Percentiles rank a stretch among this genome's conserved stretches.
These are phyloP conservation scores for Candida jianshihensis DNA, from an alignment of 805 yeast species.

Conservation along the genomic window DNA sequence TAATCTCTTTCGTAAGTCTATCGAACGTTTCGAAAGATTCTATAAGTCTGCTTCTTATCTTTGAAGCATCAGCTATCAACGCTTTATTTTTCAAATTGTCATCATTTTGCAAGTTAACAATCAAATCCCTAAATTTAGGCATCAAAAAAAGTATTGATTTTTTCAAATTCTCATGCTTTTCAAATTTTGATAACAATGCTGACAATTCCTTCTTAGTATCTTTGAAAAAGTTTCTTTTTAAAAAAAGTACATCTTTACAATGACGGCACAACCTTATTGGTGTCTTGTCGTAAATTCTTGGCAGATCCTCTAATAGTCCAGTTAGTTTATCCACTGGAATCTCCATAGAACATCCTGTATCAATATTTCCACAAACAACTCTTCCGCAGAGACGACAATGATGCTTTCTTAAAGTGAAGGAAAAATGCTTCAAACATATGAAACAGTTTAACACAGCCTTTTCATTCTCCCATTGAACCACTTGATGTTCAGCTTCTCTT, in stretches of 20 bases:
- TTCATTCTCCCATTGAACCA: conserved; percentile 65
- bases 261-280: conserved; percentile 56
- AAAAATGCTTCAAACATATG: conserved; percentile 54
- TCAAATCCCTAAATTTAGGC: conserved; percentile 36
- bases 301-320: conserved; percentile 11
- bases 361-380: conserved; percentile 66
- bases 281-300: conserved; percentile 19
- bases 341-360: conserved; percentile 63
- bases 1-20: conserved; percentile 36
- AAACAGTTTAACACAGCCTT: conserved; percentile 43
- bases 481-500: conserved; percentile 35
- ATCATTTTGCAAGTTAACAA: conserved; percentile 28
- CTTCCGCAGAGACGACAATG: conserved; percentile 89
- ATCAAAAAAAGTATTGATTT: conserved; percentile 30
- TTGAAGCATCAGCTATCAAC: conserved; percentile 30
- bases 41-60: conserved; percentile 37
- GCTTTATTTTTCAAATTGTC: conserved; percentile 22
- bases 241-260: conserved; percentile 60
- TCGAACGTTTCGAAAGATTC: conserved; percentile 47
- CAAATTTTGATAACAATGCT: conserved; percentile 33
- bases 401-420: conserved; percentile 61
- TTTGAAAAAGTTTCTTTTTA: conserved; percentile 40
- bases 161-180: conserved; percentile 32
- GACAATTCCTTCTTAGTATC: conserved; percentile 32
- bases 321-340: conserved; percentile 40